Evolutionary conservation across 2,329 filamentous ascomycete species (phyloP), one percentile per base, ranked within the genome.

Genomic region (Ophiostoma quercus): DNA sequence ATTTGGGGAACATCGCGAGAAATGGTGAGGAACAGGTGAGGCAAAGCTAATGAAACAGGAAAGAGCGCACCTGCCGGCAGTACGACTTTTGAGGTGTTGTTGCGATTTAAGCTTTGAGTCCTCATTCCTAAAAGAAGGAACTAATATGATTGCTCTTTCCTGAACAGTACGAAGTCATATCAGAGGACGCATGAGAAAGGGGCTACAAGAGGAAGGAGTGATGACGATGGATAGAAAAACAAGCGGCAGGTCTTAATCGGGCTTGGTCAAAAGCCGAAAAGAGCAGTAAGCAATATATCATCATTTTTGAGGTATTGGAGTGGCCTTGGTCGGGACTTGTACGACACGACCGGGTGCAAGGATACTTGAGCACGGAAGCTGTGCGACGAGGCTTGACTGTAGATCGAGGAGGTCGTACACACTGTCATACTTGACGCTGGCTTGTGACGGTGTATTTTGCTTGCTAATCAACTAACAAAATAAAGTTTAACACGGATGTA

Each of bases 1-100:
- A n/a, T n/a, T 65, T 65, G 19, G 19, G 34, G 12, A 65, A 65
- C 62, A 65, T 65, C 32, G 60, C 32, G 34, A 39, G 62, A 41
- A 19, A 62, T 34, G 57, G 57, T 63, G 60, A 63, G 60, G 29
- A 63, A n/a, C 29, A 34, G 29, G 57, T 34, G 22, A 57, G 51
- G 29, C 57, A 34, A 37, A 32, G 57, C 22, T 34, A 11, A 37
- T 16, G 16, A 63, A n/a, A 19, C 12, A n/a, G 32, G 62, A 39
- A 65, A 22, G 60, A 39, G 62, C 62, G 62, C 34, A 34, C 32
- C 32, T 65, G 19, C 62, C 34, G 62, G 12, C 57, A 63, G 57
- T 63, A 9, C 16, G 29, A 63, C 51, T 2, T 57, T 25, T 25
- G n/a, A 41, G 2, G 9, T 41, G 25, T 29, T 29, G 25, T 29